phyloP scores from a whole-genome alignment of 2,329 filamentous ascomycete genomes.

The Beauveria brongniartii region DNA sequence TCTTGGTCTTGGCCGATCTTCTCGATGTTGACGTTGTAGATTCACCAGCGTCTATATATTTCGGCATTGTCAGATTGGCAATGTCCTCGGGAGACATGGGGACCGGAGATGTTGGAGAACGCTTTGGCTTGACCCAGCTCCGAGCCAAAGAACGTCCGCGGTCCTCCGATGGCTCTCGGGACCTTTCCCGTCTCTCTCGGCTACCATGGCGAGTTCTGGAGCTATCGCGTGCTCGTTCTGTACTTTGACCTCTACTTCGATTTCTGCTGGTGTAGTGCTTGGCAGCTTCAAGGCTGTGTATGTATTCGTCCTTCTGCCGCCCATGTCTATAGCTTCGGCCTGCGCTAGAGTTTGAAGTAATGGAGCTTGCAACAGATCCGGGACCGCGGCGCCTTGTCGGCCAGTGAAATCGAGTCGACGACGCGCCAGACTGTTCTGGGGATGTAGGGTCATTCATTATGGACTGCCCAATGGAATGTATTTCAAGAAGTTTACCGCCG shows the following conservation, averaged over 20 bases:
- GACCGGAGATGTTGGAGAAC: slow-evolving; percentile 84
- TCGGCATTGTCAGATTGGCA: slow-evolving; percentile 50
- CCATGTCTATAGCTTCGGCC: slow-evolving; percentile 39
- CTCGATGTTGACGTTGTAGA: slow-evolving; percentile 38
- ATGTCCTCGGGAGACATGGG: slow-evolving; percentile 91
- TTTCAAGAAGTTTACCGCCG: slow-evolving; percentile 56
- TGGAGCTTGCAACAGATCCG: slow-evolving; percentile 48
- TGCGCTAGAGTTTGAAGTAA: slow-evolving; percentile 47
- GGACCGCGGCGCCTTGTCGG: slow-evolving; percentile 45
- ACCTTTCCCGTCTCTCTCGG: slow-evolving; percentile 41
- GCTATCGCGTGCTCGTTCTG: slow-evolving; percentile 35
- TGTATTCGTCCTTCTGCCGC: slow-evolving; percentile 64
- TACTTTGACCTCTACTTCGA: slow-evolving; percentile 47
- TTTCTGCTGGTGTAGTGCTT: slow-evolving; percentile 51
- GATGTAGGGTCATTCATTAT: slow-evolving; percentile 46
- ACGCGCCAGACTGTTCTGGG: slow-evolving; percentile 45
- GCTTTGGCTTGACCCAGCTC: slow-evolving; percentile 65
- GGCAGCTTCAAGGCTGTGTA: slow-evolving; percentile 75
- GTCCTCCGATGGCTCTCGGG: slow-evolving; percentile 58
- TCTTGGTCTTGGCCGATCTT: slow-evolving; percentile 29
- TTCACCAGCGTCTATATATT: slow-evolving; percentile 26
- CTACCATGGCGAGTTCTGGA: slow-evolving; percentile 38
- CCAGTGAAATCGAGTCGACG: slow-evolving; percentile 48
- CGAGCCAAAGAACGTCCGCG: slow-evolving; percentile 59
- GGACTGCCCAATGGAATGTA: slow-evolving; percentile 48